Evolutionary conservation across 1,284 basidiomycete species (phyloP).

Genomic region (Ganoderma resinaceum): DNA sequence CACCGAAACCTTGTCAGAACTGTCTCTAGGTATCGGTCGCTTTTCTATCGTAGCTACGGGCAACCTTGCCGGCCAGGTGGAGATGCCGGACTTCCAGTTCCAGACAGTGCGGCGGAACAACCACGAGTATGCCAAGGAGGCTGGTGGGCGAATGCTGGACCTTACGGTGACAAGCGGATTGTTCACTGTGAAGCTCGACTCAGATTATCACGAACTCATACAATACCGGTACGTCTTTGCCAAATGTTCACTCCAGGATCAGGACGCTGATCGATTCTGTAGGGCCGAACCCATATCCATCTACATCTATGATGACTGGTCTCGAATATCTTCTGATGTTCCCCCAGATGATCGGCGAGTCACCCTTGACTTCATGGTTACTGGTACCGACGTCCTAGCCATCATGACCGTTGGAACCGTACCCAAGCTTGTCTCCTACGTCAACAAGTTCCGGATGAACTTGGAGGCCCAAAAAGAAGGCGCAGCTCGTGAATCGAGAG

Average conservation of each 20-base stretch:
- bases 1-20: conserved; percentile 60
- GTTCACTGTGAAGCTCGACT: conserved; percentile 72
- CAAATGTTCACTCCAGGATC: neutral
- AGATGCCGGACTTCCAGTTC: conserved; percentile 78
- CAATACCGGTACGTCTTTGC: conserved; percentile 71
- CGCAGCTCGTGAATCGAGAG: conserved; percentile 74
- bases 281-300: conserved; percentile 84
- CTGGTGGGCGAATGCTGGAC: conserved; percentile 65
- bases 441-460: conserved; percentile 75
- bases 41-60: conserved; percentile 72
- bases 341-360: conserved; percentile 64
- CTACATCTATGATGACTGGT: conserved; percentile 87
- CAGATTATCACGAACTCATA: conserved; percentile 79
- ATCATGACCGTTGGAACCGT: conserved; percentile 78
- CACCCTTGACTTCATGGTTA: conserved; percentile 77
- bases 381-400: conserved; percentile 74
- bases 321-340: conserved; percentile 49
- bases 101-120: conserved; percentile 71
- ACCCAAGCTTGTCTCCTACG: conserved; percentile 75
- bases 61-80: conserved; percentile 75
- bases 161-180: conserved; percentile 80
- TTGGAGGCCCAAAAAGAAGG: conserved; percentile 77
- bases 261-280: neutral
- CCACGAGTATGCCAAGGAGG: conserved; percentile 41
- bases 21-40: conserved; percentile 72